Percentiles rank a stretch among this genome's conserved stretches.
These are phyloP conservation scores for Sanguinoderma infundibulare DNA, from an alignment of 1,284 basidiomycete genomes.

Conservation along the genomic window DNA sequence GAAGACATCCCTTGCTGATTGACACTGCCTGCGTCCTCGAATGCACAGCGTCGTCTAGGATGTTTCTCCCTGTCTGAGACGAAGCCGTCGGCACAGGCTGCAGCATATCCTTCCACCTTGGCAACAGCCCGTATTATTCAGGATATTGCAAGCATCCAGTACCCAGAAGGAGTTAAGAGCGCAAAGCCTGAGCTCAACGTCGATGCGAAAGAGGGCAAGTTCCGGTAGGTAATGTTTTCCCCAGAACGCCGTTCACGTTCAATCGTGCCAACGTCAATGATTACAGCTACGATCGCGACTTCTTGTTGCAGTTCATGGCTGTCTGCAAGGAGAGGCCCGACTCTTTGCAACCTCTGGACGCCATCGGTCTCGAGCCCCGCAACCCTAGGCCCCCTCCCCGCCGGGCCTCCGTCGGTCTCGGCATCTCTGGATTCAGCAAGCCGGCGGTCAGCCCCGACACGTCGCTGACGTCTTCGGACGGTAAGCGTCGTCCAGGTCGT, in stretches of 20 bases:
- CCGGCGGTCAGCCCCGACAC: constrained; percentile 68
- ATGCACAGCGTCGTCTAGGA: constrained; percentile 60
- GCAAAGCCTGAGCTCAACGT: constrained; percentile 88
- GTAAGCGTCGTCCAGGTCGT: constrained; percentile 66
- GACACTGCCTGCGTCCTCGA: constrained; percentile 52
- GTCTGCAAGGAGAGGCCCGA: constrained; percentile 96
- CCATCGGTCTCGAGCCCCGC: constrained; percentile 83
- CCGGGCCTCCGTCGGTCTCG: constrained; percentile 60
- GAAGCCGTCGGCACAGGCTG: constrained; percentile 44
- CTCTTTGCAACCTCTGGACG: constrained; percentile 86
- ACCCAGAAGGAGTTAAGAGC: constrained; percentile 85
- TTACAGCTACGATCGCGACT: constrained; percentile 92
- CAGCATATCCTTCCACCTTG: constrained; percentile 67
- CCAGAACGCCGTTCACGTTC: not conserved
- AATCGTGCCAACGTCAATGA: not conserved
- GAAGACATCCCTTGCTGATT: constrained; percentile 62
- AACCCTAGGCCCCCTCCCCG: constrained; percentile 47
- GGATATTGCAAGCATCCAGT: constrained; percentile 78
- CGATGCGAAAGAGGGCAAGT: constrained; percentile 88
- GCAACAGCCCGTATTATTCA: constrained; percentile 82
- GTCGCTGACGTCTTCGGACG: constrained; percentile 38
- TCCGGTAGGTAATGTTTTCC: constrained; percentile 62
- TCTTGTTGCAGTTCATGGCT: constrained; percentile 96
- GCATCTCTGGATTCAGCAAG: constrained; percentile 52
- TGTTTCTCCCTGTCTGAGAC: constrained; percentile 69